phyloP scores from a whole-genome alignment of 805 yeast species.

The Ogataea nonfermentans region DNA sequence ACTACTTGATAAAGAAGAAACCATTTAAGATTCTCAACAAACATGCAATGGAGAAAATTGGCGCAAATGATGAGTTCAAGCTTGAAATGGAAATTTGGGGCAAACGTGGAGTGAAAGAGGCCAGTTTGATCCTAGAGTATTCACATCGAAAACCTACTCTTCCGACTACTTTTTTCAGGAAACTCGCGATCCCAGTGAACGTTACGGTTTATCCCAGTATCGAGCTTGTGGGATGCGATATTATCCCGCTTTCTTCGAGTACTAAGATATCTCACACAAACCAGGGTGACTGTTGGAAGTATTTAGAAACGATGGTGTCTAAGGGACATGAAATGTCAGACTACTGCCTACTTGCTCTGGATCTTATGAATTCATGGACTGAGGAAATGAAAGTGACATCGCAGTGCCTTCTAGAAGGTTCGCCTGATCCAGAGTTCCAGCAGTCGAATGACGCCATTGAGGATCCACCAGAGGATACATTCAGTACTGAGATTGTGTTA shows the following conservation, averaged over 20 bases:
- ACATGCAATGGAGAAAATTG: slow-evolving; percentile 39
- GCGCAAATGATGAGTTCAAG: slow-evolving; percentile 37
- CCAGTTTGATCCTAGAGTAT: slow-evolving; percentile 65
- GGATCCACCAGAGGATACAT: slow-evolving; percentile 17
- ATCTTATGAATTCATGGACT: slow-evolving; percentile 79
- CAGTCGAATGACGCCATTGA: slow-evolving; percentile 21
- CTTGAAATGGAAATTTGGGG: slow-evolving; percentile 64
- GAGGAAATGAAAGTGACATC: slow-evolving; percentile 43
- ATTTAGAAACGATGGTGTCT: slow-evolving; percentile 31
- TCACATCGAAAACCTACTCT: slow-evolving; percentile 38
- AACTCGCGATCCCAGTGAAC: slow-evolving; percentile 63
- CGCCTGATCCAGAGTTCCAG: slow-evolving; percentile 24
- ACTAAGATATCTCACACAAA: slow-evolving; percentile 29
- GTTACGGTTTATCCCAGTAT: slow-evolving; percentile 71
- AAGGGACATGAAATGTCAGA: slow-evolving; percentile 41
- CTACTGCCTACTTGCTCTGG: slow-evolving; percentile 66
- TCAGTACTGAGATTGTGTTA: slow-evolving; percentile 17
- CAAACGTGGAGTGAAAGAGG: slow-evolving; percentile 68
- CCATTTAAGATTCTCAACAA: slow-evolving; percentile 57
- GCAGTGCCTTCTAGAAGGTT: slow-evolving; percentile 24
- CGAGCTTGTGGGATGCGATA: slow-evolving; percentile 73
- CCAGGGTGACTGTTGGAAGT: slow-evolving; percentile 31
- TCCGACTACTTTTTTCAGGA: slow-evolving; percentile 42
- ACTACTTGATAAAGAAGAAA: slow-evolving; percentile 54
- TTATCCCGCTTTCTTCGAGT: slow-evolving; percentile 52